Evolutionary conservation across 169 alveolate species (phyloP), one percentile per base, ranked within the genome.

Genomic region (Plasmodium chabaudi): DNA sequence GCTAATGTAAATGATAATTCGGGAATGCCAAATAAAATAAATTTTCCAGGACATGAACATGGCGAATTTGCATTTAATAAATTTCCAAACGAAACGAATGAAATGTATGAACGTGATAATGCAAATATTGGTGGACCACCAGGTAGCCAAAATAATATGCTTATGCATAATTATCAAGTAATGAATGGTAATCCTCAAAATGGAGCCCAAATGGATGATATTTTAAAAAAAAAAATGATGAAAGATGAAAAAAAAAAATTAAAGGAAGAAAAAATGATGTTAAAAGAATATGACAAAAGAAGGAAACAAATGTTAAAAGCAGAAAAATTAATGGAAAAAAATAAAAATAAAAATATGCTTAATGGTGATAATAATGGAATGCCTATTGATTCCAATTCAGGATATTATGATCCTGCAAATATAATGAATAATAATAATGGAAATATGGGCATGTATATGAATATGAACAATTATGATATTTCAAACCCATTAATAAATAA

Each of bases 241-340:
- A 64, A 77, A 77, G 88, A 77, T 51, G 88, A 77, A 6, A 77
- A 77, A 51, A 55, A 63, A 77, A 77, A 77, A 77, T 63, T 77
- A 34, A 77, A 77, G 61, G 88, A 77, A 64, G 34, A 77, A 77
- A 77, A 64, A 77, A 63, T 63, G 49, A 64, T 64, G 75, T 12
- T 64, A 44, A 77, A 65, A 53, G 9, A 63, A 44, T 77, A 47
- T 56, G 88, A 77, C 17, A 77, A 77, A 47, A 63, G 49, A 51
- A 17, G 77, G 4, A 77, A 77, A 13, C 77, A 77, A 21, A 23
- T 77, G 19, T 13, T 77, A n/a, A 61, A 77, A 23, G 77, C 74
- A 3, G 88, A 77, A 53, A 77, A 77, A 34, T 49, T 47, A 51
- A 77, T 77, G 77, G 88, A 64, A 63, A 77, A 77, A 77, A 77